Percentiles rank a stretch among this genome's conserved stretches.
Evolutionary conservation across 129 eudicot species (phyloP).

Genomic region (Solidago caesia): DNA sequence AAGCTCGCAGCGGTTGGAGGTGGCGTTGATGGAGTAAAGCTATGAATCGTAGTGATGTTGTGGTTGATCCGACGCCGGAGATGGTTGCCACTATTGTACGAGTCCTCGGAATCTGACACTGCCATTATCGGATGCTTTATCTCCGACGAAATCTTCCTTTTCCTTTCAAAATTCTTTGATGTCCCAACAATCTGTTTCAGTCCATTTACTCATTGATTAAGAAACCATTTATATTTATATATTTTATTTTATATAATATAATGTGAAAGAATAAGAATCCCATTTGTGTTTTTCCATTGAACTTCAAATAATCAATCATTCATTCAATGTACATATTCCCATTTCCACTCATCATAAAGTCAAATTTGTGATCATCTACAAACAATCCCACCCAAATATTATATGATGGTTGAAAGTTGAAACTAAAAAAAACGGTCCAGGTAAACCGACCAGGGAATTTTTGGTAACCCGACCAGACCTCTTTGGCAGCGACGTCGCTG

Average conservation of each 20-base stretch:
- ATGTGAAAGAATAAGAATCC: conserved; percentile 14
- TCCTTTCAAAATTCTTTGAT: conserved; percentile 50
- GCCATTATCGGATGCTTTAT: conserved; percentile 39
- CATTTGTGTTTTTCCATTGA: conserved; percentile 14
- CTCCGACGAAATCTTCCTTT: conserved; percentile 41
- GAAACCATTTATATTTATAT: neutral
- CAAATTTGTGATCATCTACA: conserved; percentile 28
- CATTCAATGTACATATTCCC: conserved; percentile 15
- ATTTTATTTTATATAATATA: neutral
- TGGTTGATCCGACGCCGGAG: conserved; percentile 33
- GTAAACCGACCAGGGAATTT: too few species aligned
- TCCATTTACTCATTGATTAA: neutral
- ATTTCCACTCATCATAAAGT: conserved; percentile 39
- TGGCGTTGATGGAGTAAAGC: conserved; percentile 88
- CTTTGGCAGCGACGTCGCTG: too few species aligned
- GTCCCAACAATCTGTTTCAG: conserved; percentile 69
- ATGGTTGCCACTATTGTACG: conserved; percentile 54
- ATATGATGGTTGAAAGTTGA: conserved; percentile 16
- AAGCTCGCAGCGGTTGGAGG: conserved; percentile 51
- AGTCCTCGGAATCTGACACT: conserved; percentile 66
- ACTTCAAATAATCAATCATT: conserved; percentile 33
- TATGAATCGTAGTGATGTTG: conserved; percentile 34
- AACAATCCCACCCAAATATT: conserved; percentile 13
- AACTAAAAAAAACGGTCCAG: too few species aligned
- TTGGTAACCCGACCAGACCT: too few species aligned